phyloP scores from a whole-genome alignment of 345 rosid genomes.

The Kandelia obovata region DNA sequence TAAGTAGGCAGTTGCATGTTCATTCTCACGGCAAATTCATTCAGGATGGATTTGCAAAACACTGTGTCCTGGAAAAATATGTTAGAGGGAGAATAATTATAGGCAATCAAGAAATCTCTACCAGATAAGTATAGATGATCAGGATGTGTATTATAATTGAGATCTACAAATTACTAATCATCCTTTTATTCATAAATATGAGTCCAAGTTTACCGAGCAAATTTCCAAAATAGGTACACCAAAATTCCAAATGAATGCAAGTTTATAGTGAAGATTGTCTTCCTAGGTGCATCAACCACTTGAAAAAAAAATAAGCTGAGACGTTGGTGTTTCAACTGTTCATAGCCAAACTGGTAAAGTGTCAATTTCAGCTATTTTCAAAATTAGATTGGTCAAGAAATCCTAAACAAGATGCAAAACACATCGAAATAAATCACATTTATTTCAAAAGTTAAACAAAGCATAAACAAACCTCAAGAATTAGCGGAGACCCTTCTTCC shows the following conservation, averaged over 20 bases:
- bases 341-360: no score
- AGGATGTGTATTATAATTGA: not conserved
- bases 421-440: not conserved
- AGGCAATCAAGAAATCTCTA: not conserved
- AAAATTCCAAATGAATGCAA: no score
- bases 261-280: no score
- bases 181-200: not conserved
- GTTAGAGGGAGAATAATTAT: not conserved
- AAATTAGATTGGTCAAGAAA: no score
- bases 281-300: no score
- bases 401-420: no score
- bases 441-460: not conserved
- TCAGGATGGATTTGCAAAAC: constrained; percentile 44
- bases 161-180: not conserved
- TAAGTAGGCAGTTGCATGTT: constrained; percentile 30
- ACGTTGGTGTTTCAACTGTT: no score
- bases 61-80: constrained; percentile 24
- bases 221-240: no score
- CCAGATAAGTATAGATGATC: not conserved
- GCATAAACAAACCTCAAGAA: constrained; percentile 31
- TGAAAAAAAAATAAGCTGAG: no score
- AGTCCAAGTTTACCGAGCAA: no score
- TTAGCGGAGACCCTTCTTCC: constrained; percentile 28
- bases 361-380: no score
- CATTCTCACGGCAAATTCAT: constrained; percentile 45